Base-by-base conservation (phyloP, 2,329 filamentous ascomycete genomes). In the Albophoma yamanashiensis region DNA sequence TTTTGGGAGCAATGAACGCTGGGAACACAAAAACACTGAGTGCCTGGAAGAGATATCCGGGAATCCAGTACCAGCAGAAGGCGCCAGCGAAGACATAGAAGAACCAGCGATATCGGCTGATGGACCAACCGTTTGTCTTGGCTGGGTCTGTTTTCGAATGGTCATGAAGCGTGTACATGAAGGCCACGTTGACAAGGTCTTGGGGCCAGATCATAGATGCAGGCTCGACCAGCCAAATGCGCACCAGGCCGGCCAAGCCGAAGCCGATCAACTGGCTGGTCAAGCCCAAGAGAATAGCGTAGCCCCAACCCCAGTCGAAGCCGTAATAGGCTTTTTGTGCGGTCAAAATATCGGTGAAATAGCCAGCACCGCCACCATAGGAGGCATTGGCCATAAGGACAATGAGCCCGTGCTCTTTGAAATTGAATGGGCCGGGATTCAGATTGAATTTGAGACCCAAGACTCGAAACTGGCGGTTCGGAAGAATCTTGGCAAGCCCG, bases 121-220 rank as follows among this genome's bases (percentile, higher is more conserved):
- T 78, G 11, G 60, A 66, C 78, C 78, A 80, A 1, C 78, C 78
- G 59, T 76, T 74, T 25, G 72, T 67, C 12, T 73, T 74, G 1
- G 67, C 60, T 1, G 77, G 74, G 59, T 79, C 68, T 31, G 68
- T 73, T 58, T 74, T 74, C 55, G 68, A 72, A 62, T 73, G 73
- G 58, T 77, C 74, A 55, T 78, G 76, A 3, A 78, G 71, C 20
- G 73, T 75, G 38, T 76, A 71, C 62, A 83, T 76, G 9, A 84
- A 71, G 0, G 77, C 75, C 0, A 76, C 78, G 62, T 77, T 81
- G 3, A 71, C 71, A 31, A 78, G 66, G 75, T 77, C 59, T 79
- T 73, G 74, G 2, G 83, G 83, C 82, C 83, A 86, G 61, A 86
- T 79, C 82, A 86, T 86, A 39, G 82, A 78, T 1, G 83, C 80